These are phyloP conservation scores for Sarocladiaceae sp. DNA, from an alignment of 2,329 filamentous ascomycete genomes.

Conservation along the genomic window DNA sequence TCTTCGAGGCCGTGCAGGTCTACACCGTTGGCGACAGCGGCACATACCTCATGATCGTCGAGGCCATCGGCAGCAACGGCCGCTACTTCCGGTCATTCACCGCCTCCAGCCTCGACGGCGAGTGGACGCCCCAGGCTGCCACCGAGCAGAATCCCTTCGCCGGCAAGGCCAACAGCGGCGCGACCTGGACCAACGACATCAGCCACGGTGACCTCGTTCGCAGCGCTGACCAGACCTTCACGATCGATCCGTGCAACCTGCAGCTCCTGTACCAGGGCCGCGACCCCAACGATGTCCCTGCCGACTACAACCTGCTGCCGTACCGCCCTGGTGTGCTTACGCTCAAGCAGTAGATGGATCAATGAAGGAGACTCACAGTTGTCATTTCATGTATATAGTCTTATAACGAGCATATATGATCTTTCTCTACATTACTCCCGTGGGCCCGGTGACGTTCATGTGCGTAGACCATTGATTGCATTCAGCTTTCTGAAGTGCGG, in stretches of 20 bases:
- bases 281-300: slow-evolving; percentile 26
- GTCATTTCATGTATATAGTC: neutral
- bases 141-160: slow-evolving; percentile 55
- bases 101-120: slow-evolving; percentile 46
- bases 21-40: slow-evolving; percentile 51
- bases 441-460: too few species aligned
- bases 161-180: slow-evolving; percentile 59
- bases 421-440: neutral
- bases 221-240: slow-evolving; percentile 53
- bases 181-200: slow-evolving; percentile 61
- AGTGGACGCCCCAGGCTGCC: slow-evolving; percentile 52
- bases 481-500: too few species aligned
- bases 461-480: too few species aligned
- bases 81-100: slow-evolving; percentile 64
- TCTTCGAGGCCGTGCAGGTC: slow-evolving; percentile 63
- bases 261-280: slow-evolving; percentile 58
- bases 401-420: neutral
- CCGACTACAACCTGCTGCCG: slow-evolving; percentile 45
- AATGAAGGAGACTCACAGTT: neutral
- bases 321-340: slow-evolving; percentile 52
- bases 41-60: slow-evolving; percentile 63
- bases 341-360: slow-evolving; percentile 7
- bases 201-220: slow-evolving; percentile 59
- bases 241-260: slow-evolving; percentile 57
- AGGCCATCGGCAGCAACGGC: slow-evolving; percentile 49